Evolutionary conservation across 768 basidiomycete genomes (phyloP).

Genomic region (Auricularia sp.): DNA sequence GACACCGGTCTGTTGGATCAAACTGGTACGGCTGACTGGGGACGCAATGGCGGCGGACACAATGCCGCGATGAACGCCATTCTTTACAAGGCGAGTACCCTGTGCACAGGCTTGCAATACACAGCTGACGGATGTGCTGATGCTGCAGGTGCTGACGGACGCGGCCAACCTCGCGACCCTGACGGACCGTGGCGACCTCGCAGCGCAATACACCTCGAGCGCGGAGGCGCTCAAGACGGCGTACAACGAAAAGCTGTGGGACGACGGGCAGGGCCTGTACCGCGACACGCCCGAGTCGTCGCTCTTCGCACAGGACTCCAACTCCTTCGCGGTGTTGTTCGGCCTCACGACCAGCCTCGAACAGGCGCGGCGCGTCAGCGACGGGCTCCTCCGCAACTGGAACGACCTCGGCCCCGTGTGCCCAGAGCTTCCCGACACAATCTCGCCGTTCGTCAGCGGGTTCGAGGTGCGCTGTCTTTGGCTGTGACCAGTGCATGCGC

Average conservation of each 20-base stretch:
- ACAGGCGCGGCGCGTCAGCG: constrained; percentile 35
- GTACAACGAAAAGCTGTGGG: constrained; percentile 48
- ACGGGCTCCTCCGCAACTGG: constrained; percentile 43
- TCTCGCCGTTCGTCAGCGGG: constrained; percentile 47
- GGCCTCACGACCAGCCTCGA: constrained; percentile 35
- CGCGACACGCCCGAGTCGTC: constrained; percentile 45
- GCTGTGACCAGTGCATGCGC: background rate
- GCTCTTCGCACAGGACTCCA: constrained; percentile 47
- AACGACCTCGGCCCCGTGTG: constrained; percentile 41
- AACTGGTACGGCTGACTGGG: constrained; percentile 50
- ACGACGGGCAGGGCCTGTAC: constrained; percentile 38
- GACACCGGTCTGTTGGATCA: constrained; percentile 42
- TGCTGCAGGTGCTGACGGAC: constrained; percentile 36
- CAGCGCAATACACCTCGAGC: constrained; percentile 32
- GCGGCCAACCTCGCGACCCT: constrained; percentile 34
- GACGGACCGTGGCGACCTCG: constrained; percentile 27
- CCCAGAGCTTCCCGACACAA: constrained; percentile 49
- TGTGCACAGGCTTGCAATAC: background rate
- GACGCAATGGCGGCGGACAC: constrained; percentile 43
- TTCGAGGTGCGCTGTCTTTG: constrained; percentile 17
- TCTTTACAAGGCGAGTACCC: constrained; percentile 26
- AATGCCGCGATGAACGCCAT: constrained; percentile 50
- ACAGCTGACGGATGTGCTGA: background rate
- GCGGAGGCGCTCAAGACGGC: constrained; percentile 38
- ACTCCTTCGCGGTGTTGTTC: constrained; percentile 47